Percentiles rank a stretch among this genome's conserved stretches.
phyloP scores from a whole-genome alignment of 2,329 filamentous ascomycete genomes.

The Alternaria rosae region DNA sequence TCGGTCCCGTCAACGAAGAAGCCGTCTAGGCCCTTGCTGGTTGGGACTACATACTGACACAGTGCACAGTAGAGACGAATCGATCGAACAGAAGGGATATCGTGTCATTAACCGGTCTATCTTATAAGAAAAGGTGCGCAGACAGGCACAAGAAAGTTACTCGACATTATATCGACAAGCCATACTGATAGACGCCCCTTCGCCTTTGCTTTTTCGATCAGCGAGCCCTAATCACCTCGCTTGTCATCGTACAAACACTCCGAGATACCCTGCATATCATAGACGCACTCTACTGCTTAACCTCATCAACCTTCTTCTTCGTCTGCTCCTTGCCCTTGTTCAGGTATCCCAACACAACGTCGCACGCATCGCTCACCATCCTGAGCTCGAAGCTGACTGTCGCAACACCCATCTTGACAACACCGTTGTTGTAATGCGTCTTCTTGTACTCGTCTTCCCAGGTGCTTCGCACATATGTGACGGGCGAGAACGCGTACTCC shows the following conservation, averaged over 20 bases:
- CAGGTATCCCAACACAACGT: constrained; percentile 40
- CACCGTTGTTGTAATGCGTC: constrained; percentile 45
- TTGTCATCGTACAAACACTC: background rate
- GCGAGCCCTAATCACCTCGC: background rate
- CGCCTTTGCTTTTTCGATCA: constrained; percentile 10
- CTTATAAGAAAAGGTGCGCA: constrained; percentile 2
- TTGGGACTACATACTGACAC: background rate
- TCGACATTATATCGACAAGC: background rate
- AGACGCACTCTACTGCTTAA: constrained; percentile 39
- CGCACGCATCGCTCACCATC: constrained; percentile 45
- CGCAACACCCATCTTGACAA: constrained; percentile 48
- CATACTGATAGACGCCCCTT: background rate
- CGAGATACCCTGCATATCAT: background rate
- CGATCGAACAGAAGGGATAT: constrained; percentile 6
- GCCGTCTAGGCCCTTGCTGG: background rate
- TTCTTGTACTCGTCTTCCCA: constrained; percentile 52
- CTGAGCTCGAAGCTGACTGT: constrained; percentile 51
- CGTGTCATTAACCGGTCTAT: constrained; percentile 14
- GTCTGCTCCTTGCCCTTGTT: constrained; percentile 44
- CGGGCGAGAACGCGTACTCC: constrained; percentile 43
- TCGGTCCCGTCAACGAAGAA: background rate
- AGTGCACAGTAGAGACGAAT: background rate
- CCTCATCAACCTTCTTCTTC: constrained; percentile 45
- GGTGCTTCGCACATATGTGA: constrained; percentile 47
- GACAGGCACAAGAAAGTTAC: constrained; percentile 1